These are phyloP conservation scores for Umbelopsis ramanniana DNA, from an alignment of 192 early-diverging fungal genomes.

Conservation along the genomic window DNA sequence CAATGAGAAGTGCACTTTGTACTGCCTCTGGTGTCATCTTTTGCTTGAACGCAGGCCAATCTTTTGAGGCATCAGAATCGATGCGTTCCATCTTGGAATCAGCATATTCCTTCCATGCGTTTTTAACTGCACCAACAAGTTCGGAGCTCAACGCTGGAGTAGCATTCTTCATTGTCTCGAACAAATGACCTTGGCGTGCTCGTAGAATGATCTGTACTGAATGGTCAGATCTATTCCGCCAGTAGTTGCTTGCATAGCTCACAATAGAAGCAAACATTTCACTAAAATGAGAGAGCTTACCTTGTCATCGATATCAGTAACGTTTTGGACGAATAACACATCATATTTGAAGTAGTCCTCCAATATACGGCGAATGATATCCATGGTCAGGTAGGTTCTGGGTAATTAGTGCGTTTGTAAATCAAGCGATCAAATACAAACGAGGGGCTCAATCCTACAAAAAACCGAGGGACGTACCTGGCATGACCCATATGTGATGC, in stretches of 20 bases:
- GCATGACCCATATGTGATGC: slow-evolving; percentile 97
- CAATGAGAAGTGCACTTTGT: slow-evolving; percentile 40
- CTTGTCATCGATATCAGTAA: slow-evolving; percentile 99
- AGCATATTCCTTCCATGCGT: slow-evolving; percentile 69
- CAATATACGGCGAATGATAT: slow-evolving; percentile 92
- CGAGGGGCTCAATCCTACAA: too few relatives aligned
- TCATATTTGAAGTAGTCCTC: slow-evolving; percentile 96
- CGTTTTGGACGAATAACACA: slow-evolving; percentile 93
- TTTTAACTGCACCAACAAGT: slow-evolving; percentile 58
- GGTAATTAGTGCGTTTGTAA: background rate
- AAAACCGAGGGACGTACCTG: slow-evolving; percentile 50
- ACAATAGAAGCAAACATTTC: background rate
- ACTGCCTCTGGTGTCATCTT: slow-evolving; percentile 48
- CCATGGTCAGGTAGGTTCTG: slow-evolving; percentile 90
- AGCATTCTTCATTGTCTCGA: slow-evolving; percentile 56
- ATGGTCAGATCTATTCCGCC: background rate
- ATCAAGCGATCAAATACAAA: too few relatives aligned
- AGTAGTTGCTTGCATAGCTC: background rate
- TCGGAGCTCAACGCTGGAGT: slow-evolving; percentile 47
- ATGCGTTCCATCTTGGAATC: slow-evolving; percentile 61
- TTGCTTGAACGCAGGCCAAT: slow-evolving; percentile 63
- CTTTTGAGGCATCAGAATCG: slow-evolving; percentile 46
- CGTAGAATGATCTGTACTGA: slow-evolving; percentile 76
- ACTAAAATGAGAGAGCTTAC: slow-evolving; percentile 22
- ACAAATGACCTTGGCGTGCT: slow-evolving; percentile 85